Evolutionary conservation across 148 eudicot species (phyloP).

Genomic region (Rhododendron ferrugineum): DNA sequence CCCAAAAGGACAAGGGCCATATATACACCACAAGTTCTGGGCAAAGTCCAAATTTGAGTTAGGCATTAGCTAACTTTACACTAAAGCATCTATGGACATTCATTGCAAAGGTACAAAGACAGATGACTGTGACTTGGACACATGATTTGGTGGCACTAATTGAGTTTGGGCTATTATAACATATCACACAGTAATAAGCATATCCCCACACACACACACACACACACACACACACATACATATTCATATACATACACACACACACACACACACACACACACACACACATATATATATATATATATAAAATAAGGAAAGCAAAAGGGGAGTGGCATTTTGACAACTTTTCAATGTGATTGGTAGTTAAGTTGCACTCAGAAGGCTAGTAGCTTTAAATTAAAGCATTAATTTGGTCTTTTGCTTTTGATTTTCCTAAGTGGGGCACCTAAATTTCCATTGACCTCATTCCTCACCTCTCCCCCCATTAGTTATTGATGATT

Average conservation of each 20-base stretch:
- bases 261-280: too few relatives aligned
- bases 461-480: slow-evolving; percentile 27
- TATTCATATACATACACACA: too few relatives aligned
- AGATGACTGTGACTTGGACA: neutral
- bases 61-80: neutral
- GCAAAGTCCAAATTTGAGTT: neutral
- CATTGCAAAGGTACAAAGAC: neutral
- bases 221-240: too few relatives aligned
- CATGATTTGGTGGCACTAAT: slow-evolving; percentile 8
- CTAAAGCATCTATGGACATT: neutral
- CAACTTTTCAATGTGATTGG: slow-evolving; percentile 19
- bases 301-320: slow-evolving; percentile 1
- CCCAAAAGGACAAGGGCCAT: neutral
- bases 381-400: neutral
- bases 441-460: slow-evolving; percentile 14
- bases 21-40: neutral
- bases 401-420: slow-evolving; percentile 17
- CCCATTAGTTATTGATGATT: neutral
- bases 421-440: slow-evolving; percentile 19
- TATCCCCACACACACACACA: too few relatives aligned
- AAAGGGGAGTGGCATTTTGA: neutral
- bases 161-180: neutral
- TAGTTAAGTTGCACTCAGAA: slow-evolving; percentile 20
- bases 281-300: too few relatives aligned
- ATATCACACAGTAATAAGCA: slow-evolving; percentile 17